A percentile compares a stretch with the other conserved stretches of the same genome.
Evolutionary conservation across 164 flowering plant genomes (phyloP).

Genomic region (Cinnamomum chago): DNA sequence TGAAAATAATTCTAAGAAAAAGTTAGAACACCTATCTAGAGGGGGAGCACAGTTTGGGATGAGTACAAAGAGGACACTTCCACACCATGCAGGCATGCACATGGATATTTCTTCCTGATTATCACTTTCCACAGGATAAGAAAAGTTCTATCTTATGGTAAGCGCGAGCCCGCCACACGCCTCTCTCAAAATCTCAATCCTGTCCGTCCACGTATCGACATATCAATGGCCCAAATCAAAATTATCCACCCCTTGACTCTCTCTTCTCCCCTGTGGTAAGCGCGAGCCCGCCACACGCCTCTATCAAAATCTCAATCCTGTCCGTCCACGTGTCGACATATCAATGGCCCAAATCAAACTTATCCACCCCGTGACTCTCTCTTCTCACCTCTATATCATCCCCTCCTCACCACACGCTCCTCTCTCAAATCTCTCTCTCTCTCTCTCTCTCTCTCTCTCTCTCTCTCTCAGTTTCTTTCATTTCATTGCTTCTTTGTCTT

Average conservation of each 20-base stretch:
- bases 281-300: constrained; percentile 78
- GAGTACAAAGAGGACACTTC: too few relatives aligned
- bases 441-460: neutral
- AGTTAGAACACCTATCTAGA: too few relatives aligned
- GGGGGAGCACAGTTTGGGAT: neutral
- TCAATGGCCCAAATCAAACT: constrained; percentile 15
- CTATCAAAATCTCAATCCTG: constrained; percentile 18
- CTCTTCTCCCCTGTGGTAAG: neutral
- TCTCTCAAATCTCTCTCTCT: neutral
- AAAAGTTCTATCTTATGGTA: neutral
- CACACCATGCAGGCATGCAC: too few relatives aligned
- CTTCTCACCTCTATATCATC: neutral
- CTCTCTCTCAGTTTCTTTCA: neutral
- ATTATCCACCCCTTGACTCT: too few relatives aligned
- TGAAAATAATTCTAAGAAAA: too few relatives aligned
- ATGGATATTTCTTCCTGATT: too few relatives aligned
- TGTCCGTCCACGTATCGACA: too few relatives aligned
- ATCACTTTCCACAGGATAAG: too few relatives aligned
- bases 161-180: too few relatives aligned
- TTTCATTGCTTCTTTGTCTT: neutral
- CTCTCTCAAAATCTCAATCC: too few relatives aligned
- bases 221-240: too few relatives aligned
- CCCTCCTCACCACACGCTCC: constrained; percentile 6
- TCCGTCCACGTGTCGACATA: constrained; percentile 43
- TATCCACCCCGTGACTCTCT: neutral